Base-by-base conservation (phyloP, 164 flowering plant genomes). In the Echeveria elegans region DNA sequence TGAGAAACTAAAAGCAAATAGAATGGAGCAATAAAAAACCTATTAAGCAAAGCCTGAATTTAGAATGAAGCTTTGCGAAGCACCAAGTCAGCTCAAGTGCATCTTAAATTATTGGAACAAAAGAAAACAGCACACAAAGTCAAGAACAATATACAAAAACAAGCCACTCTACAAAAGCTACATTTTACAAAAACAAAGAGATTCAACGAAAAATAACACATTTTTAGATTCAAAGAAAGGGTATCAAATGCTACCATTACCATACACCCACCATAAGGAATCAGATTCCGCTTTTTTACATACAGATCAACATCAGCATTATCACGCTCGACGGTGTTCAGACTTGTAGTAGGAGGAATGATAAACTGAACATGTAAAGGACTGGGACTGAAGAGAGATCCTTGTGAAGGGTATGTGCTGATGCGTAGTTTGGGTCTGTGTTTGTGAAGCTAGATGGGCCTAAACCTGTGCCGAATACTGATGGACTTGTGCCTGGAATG, bases 231-330 rank as follows among this genome's bases (percentile, higher is more conserved):
- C 61, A 56, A n/a, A 28, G 61, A 9, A 14, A 2, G 47, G 26
- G 24, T 53, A n/a, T 11, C 60, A 9, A 11, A 23, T n/a, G n/a
- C 60, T 31, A 53, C 16, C 60, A 53, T 21, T 24, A 26, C 60
- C 15, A 24, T 53, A 23, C 60, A 53, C 61, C 32, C 61, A 56
- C 61, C 61, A 56, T 26, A 28, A 26, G 61, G 61, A 56, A 56
- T 56, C 32, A 2, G 28, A 56, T 23, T 56, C 31, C 32, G 23
- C 61, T 29, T 56, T 56, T 56, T 16, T 28, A 12, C 61, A 53
- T 24, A 56, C 61, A 29, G 61, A 56, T 56, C 56, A 53, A 2
- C 31, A 11, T 7, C 23, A 53, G 16, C 31, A 24, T 53, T 7
- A 34, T 34, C 37, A 34, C 7, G 37, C 37, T 34, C 7, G 5